phyloP scores from a whole-genome alignment of 2,329 filamentous ascomycete species.

The Alternaria arborescens region DNA sequence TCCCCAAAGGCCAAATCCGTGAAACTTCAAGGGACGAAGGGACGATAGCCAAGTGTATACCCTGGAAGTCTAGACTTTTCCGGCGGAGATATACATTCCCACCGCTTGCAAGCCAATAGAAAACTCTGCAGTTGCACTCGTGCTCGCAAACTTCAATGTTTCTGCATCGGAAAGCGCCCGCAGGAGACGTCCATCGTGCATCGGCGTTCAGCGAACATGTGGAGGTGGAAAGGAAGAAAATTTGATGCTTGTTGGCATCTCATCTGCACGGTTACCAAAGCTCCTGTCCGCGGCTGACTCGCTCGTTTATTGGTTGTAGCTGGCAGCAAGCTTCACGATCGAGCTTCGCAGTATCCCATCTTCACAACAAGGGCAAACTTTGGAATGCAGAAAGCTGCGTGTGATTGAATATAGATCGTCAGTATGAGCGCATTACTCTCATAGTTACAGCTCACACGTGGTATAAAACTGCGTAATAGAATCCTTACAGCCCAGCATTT shows the following conservation, averaged over 20 bases:
- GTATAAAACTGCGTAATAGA: slow-evolving; percentile 19
- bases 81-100: background rate
- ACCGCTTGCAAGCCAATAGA: slow-evolving; percentile 9
- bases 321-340: background rate
- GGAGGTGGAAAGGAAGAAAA: slow-evolving; percentile 24
- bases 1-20: background rate
- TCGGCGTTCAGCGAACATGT: slow-evolving; percentile 35
- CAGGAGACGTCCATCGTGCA: slow-evolving; percentile 15
- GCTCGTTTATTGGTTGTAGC: slow-evolving; percentile 29
- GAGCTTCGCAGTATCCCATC: slow-evolving; percentile 5
- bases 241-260: slow-evolving; percentile 20
- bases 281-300: slow-evolving; percentile 35
- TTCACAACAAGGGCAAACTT: slow-evolving; percentile 5
- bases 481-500: slow-evolving; percentile 16
- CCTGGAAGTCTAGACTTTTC: background rate
- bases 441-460: slow-evolving; percentile 11
- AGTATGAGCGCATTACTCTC: background rate
- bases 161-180: slow-evolving; percentile 14
- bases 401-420: background rate
- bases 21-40: background rate
- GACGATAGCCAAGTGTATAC: background rate
- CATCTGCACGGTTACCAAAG: slow-evolving; percentile 22
- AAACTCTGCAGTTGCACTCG: slow-evolving; percentile 22
- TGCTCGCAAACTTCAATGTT: background rate
- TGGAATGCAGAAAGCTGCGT: background rate